A percentile compares a stretch with the other conserved stretches of the same genome.
Evolutionary conservation across 495 filamentous ascomycete species (phyloP).

Genomic region (Hamigera avellanea): DNA sequence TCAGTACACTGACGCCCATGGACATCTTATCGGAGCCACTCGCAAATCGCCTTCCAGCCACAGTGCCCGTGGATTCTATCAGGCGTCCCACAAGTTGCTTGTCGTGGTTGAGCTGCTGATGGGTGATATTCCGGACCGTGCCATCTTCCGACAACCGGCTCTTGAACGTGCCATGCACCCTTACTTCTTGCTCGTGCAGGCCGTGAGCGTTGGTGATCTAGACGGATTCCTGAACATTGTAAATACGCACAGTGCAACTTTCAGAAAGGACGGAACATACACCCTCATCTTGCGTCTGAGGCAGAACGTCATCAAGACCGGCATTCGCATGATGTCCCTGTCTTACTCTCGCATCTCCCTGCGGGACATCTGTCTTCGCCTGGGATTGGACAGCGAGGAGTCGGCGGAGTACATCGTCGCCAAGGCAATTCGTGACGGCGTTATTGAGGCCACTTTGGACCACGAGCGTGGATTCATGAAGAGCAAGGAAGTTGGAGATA

Average conservation of each 20-base stretch:
- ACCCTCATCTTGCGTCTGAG: conserved; percentile 86
- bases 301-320: conserved; percentile 99
- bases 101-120: conserved; percentile 94
- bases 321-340: conserved; percentile 96
- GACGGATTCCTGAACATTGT: conserved; percentile 83
- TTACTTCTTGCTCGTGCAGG: conserved; percentile 86
- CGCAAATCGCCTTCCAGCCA: conserved; percentile 86
- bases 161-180: conserved; percentile 80
- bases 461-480: conserved; percentile 96
- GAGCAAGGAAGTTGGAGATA: conserved; percentile 89
- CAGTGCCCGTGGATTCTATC: conserved; percentile 85
- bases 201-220: conserved; percentile 88
- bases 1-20: conserved; percentile 92
- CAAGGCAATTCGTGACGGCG: conserved; percentile 94
- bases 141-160: conserved; percentile 76
- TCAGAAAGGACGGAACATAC: conserved; percentile 90
- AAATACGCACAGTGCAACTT: conserved; percentile 64
- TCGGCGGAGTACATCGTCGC: conserved; percentile 98
- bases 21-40: conserved; percentile 81
- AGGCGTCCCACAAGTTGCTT: conserved; percentile 85
- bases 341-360: conserved; percentile 97
- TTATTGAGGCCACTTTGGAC: conserved; percentile 92
- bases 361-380: conserved; percentile 89
- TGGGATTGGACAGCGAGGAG: conserved; percentile 88
- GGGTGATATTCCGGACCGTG: conserved; percentile 95